Evolutionary conservation across 2,329 filamentous ascomycete genomes (phyloP), one percentile per base, ranked within the genome.

Genomic region (Didymella lethalis): DNA sequence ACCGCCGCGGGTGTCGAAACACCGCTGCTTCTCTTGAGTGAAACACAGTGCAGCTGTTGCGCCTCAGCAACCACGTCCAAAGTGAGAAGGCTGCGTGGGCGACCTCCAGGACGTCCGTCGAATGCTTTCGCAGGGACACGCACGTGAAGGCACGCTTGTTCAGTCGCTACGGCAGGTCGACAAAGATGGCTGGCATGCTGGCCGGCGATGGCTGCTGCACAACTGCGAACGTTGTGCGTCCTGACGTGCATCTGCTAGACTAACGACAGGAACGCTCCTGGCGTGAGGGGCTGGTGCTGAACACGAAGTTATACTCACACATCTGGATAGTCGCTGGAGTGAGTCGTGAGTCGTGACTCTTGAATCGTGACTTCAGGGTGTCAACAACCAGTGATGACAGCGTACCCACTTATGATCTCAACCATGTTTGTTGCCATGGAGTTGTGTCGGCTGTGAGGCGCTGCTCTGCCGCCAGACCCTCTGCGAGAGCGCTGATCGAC

Each of bases 371-470:
- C 12, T 16, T 11, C 25, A 40, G n/a, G 29, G 31, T 38, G 14
- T 28, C 48, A 38, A 40, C 49, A 28, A n/a, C 7, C 45, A 26
- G 44, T 34, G 14, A 29, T 41, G 14, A 36, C 28, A 23, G 16
- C 28, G 51, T 44, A 46, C 40, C 49, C 49, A 54, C 56, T 44
- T 54, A 45, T 46, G 45, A 58, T 54, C 36, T 41, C 40, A 47
- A 36, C 40, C 50, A 36, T 54, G 40, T 32, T 53, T 54, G 56
- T 54, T 59, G 55, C 48, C 29, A 55, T 57, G 54, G 54, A 57
- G 48, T 48, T 8, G 40, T 40, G 36, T 20, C 34, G 49, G 49
- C 38, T 49, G 45, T 38, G 20, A 59, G 46, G 50, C 46, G 40
- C 41, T 28, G 45, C 49, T 40, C 55, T 53, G 55, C 55, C 55